Evolutionary conservation across 352 stramenopile species (phyloP).

Genomic region (Globisporangium uncinulatum): DNA sequence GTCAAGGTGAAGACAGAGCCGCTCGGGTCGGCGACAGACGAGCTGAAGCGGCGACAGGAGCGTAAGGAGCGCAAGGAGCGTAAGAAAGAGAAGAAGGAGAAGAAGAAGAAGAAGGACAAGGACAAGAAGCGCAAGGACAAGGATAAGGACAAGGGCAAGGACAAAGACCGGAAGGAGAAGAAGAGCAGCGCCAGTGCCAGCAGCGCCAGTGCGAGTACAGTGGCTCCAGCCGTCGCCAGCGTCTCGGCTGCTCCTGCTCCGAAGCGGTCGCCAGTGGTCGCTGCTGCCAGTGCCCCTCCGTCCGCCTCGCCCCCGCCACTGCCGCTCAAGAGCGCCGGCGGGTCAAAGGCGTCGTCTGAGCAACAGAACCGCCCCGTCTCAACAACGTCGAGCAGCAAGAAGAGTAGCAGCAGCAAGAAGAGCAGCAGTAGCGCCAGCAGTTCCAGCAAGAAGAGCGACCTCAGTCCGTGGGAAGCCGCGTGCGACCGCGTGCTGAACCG

Average conservation of each 20-base stretch:
- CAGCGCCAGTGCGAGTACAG: neutral
- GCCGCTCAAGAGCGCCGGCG: slow-evolving; percentile 4
- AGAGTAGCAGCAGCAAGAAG: slow-evolving; percentile 48
- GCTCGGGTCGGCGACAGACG: slow-evolving; percentile 5
- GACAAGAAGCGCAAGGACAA: slow-evolving; percentile 47
- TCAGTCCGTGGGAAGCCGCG: slow-evolving; percentile 62
- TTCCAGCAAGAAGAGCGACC: slow-evolving; percentile 72
- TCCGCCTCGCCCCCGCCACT: neutral
- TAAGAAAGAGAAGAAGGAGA: slow-evolving; percentile 65
- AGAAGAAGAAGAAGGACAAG: slow-evolving; percentile 50
- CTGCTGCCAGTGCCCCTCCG: neutral
- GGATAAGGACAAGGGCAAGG: too few species aligned
- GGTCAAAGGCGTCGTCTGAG: slow-evolving; percentile 32
- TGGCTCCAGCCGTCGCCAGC: neutral
- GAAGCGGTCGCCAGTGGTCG: neutral
- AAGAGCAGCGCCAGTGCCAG: neutral
- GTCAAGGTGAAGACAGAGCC: slow-evolving; percentile 3
- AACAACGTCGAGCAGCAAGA: slow-evolving; percentile 20
- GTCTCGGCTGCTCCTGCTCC: neutral
- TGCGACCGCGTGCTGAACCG: slow-evolving; percentile 71
- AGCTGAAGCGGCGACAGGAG: slow-evolving; percentile 46
- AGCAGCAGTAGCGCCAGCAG: slow-evolving; percentile 64
- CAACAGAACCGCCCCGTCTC: slow-evolving; percentile 15
- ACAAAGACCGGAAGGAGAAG: slow-evolving; percentile 13
- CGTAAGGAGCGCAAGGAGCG: slow-evolving; percentile 65